These are phyloP conservation scores for Henningerozyma blattae DNA, from an alignment of 805 yeast genomes.

Conservation along the genomic window DNA sequence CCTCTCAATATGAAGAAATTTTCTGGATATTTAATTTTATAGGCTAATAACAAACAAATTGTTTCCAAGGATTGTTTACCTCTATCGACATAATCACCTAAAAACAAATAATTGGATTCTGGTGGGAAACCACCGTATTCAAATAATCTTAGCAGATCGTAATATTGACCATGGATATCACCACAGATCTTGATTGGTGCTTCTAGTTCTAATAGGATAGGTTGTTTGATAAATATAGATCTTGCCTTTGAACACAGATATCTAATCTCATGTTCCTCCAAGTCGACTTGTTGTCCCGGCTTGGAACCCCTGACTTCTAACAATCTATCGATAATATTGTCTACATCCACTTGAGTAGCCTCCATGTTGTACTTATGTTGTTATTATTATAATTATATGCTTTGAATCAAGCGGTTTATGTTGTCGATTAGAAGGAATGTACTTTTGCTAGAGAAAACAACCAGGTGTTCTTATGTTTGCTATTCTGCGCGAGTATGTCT, in stretches of 20 bases:
- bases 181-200: constrained; percentile 95
- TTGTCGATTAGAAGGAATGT: no score
- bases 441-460: no score
- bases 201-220: constrained; percentile 86
- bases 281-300: constrained; percentile 93
- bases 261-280: constrained; percentile 89
- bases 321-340: constrained; percentile 91
- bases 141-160: constrained; percentile 85
- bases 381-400: no score
- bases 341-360: constrained; percentile 80
- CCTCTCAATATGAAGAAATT: constrained; percentile 95
- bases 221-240: constrained; percentile 96
- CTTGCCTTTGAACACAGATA: constrained; percentile 95
- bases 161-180: constrained; percentile 97
- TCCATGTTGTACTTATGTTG: constrained; percentile 22
- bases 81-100: constrained; percentile 97
- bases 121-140: constrained; percentile 99
- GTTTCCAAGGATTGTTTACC: constrained; percentile 97
- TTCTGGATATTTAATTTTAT: constrained; percentile 96
- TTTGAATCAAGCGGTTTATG: no score
- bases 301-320: constrained; percentile 96
- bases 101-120: constrained; percentile 87
- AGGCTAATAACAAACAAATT: constrained; percentile 84
- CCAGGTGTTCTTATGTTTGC: no score
- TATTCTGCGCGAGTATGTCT: no score